These are phyloP conservation scores for Zygosaccharomyces bisporus DNA, from an alignment of 805 yeast genomes.

Conservation along the genomic window DNA sequence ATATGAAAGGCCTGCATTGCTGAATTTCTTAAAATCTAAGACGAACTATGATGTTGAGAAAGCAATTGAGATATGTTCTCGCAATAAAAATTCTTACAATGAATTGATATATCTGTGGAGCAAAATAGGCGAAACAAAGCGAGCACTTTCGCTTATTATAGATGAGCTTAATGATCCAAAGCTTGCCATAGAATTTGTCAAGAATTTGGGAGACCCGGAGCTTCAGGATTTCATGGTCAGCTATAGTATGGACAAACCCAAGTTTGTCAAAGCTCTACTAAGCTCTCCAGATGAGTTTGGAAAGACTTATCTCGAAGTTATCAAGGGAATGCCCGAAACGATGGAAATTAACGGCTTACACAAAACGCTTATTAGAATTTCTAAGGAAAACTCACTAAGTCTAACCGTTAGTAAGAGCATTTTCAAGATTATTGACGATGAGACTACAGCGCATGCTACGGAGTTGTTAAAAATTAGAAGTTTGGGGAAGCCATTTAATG, in stretches of 20 bases:
- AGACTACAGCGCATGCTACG: constrained; percentile 41
- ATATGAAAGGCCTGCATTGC: constrained; percentile 50
- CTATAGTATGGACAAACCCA: constrained; percentile 66
- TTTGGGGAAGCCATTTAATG: constrained; percentile 28
- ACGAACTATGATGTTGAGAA: constrained; percentile 61
- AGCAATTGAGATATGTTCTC: constrained; percentile 62
- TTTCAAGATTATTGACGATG: constrained; percentile 49
- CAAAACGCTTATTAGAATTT: constrained; percentile 55
- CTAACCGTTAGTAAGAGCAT: constrained; percentile 53
- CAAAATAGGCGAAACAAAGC: constrained; percentile 70
- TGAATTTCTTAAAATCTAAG: constrained; percentile 58
- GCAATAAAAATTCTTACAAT: constrained; percentile 44
- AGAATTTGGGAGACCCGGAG: constrained; percentile 63
- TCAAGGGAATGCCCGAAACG: constrained; percentile 58
- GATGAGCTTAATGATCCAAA: constrained; percentile 74
- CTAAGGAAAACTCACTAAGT: constrained; percentile 58
- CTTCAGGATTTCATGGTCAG: constrained; percentile 74
- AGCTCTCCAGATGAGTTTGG: constrained; percentile 61
- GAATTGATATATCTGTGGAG: constrained; percentile 83
- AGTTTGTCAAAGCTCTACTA: constrained; percentile 71
- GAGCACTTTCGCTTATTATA: constrained; percentile 73
- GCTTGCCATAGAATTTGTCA: constrained; percentile 76
- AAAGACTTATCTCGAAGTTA: constrained; percentile 61
- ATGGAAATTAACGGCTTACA: constrained; percentile 64
- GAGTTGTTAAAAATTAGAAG: constrained; percentile 33